Percentiles rank a stretch among this genome's conserved stretches.
Evolutionary conservation across 768 basidiomycete genomes (phyloP).

Genomic region (Hirschioporus abietinus): DNA sequence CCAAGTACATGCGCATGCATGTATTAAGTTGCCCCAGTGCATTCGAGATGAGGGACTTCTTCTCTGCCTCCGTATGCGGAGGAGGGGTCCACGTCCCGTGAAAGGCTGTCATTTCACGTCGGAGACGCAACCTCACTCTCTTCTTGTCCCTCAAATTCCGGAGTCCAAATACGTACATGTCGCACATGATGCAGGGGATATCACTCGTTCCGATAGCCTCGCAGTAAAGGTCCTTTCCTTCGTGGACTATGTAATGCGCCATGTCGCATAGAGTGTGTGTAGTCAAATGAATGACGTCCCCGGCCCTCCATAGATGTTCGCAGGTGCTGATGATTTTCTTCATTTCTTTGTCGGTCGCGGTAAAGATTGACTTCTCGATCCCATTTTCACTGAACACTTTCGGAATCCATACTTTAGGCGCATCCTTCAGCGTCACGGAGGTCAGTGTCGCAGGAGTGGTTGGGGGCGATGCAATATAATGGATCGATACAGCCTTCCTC

Average conservation of each 20-base stretch:
- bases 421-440: not conserved
- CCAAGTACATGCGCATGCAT: not conserved
- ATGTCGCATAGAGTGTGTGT: not conserved
- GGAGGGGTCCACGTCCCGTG: not conserved
- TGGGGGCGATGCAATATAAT: constrained; percentile 37
- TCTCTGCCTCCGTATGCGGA: not conserved
- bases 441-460: not conserved
- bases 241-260: not conserved
- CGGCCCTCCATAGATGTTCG: not conserved
- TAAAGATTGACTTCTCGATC: not conserved
- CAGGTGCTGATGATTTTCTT: not conserved
- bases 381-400: not conserved
- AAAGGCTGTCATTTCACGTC: not conserved
- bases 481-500: constrained; percentile 37
- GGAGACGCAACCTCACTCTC: not conserved
- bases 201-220: not conserved
- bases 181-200: not conserved
- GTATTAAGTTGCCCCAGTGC: not conserved
- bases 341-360: not conserved
- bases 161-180: not conserved
- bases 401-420: not conserved
- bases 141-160: not conserved
- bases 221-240: not conserved
- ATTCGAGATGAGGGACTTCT: not conserved
- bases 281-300: not conserved